Conservation (phyloP, 345 rosid genomes). For the Fremontodendron californicum region DNA sequence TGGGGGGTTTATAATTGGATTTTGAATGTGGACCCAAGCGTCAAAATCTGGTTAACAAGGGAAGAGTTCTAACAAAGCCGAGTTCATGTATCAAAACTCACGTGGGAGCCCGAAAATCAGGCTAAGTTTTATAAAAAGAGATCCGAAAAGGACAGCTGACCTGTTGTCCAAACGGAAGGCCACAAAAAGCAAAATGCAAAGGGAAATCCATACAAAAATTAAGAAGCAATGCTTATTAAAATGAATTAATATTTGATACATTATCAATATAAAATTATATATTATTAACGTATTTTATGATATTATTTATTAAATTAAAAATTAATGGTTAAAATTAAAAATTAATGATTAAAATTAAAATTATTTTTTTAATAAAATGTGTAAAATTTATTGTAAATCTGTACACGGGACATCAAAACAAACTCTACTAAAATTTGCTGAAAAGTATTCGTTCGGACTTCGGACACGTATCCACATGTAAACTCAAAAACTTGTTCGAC, state of each 20-base stretch:
- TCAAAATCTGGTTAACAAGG: background rate
- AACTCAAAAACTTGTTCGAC: background rate
- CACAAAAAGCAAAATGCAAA: too few relatives aligned
- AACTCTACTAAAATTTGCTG: background rate
- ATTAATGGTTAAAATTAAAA: too few relatives aligned
- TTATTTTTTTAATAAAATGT: too few relatives aligned
- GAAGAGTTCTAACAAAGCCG: too few relatives aligned
- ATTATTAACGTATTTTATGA: too few relatives aligned
- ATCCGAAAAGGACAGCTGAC: background rate
- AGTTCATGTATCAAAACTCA: too few relatives aligned
- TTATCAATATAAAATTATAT: too few relatives aligned
- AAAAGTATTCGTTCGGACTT: conserved; percentile 13
- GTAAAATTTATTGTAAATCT: too few relatives aligned
- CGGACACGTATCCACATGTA: conserved; percentile 17
- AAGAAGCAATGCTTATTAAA: background rate
- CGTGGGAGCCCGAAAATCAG: background rate
- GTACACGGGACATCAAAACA: too few relatives aligned
- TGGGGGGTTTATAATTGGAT: background rate
- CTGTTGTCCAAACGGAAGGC: background rate
- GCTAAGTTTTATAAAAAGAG: background rate
- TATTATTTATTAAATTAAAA: too few relatives aligned
- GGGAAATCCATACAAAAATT: background rate
- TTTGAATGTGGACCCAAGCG: background rate
- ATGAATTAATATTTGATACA: too few relatives aligned
- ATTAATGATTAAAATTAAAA: too few relatives aligned